Percentiles rank a stretch among this genome's conserved stretches.
These are phyloP conservation scores for Geotrichum australiense DNA, from an alignment of 1,139 yeast species.

Conservation along the genomic window DNA sequence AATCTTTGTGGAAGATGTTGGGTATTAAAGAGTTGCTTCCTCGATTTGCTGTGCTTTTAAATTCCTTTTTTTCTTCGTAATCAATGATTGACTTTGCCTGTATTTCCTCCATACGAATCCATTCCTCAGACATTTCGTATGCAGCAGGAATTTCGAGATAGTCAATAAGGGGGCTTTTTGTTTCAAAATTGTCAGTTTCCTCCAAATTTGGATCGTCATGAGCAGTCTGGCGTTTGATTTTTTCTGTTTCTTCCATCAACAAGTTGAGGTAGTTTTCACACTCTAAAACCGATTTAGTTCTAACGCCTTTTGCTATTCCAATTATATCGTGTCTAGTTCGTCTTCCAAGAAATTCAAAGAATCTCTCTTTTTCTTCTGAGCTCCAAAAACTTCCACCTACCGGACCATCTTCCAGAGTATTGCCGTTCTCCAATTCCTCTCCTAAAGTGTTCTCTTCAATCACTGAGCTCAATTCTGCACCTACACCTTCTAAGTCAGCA, in stretches of 20 bases:
- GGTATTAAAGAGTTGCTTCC: no score
- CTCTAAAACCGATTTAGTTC: conserved; percentile 42
- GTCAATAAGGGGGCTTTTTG: no score
- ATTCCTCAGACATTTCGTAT: conserved; percentile 46
- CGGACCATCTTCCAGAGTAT: conserved; percentile 11
- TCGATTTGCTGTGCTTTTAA: no score
- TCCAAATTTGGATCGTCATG: not conserved
- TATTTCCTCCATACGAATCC: conserved; percentile 43
- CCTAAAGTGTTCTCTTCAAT: conserved; percentile 6
- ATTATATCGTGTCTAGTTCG: conserved; percentile 46
- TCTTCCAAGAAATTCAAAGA: conserved; percentile 41
- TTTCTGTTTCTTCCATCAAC: conserved; percentile 30
- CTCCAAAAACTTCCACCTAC: conserved; percentile 37
- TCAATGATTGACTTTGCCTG: no score
- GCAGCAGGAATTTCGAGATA: conserved; percentile 48
- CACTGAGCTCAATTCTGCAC: not conserved
- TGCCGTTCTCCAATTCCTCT: no score
- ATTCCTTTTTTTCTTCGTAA: no score
- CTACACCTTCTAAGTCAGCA: not conserved
- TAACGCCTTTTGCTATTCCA: conserved; percentile 36
- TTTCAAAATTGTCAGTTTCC: conserved; percentile 24
- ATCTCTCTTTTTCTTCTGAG: conserved; percentile 38
- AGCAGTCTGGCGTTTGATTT: not conserved
- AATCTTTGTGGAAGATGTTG: no score
- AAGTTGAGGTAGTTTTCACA: conserved; percentile 43